Evolutionary conservation across 768 basidiomycete genomes (phyloP).

Genomic region (Tricholoma sp.): DNA sequence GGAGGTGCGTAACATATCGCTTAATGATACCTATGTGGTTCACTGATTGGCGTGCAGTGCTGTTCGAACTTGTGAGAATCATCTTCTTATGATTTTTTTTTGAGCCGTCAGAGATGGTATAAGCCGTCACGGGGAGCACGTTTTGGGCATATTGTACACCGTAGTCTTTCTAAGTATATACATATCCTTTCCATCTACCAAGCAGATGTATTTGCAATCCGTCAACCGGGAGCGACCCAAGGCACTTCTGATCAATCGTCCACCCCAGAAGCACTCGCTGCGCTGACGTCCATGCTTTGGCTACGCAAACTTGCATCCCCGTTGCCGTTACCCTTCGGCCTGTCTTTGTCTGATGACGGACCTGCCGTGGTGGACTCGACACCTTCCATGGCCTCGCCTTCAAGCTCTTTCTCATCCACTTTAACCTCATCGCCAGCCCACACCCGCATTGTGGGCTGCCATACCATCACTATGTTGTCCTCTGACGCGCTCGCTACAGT

Average conservation of each 20-base stretch:
- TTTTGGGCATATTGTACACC: slow-evolving; percentile 3
- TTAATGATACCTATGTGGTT: background rate
- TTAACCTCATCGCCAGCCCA: slow-evolving; percentile 89
- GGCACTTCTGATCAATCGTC: slow-evolving; percentile 38
- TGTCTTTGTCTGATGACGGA: slow-evolving; percentile 23
- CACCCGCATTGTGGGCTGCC: slow-evolving; percentile 94
- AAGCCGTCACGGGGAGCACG: background rate
- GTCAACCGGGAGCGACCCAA: background rate
- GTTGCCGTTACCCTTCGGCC: slow-evolving; percentile 31
- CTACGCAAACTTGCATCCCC: slow-evolving; percentile 41
- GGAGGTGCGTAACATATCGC: slow-evolving; percentile 51
- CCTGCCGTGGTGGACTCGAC: slow-evolving; percentile 40
- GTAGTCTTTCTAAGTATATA: background rate
- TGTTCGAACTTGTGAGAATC: slow-evolving; percentile 67
- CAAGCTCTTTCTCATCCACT: slow-evolving; percentile 81
- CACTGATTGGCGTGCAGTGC: slow-evolving; percentile 35
- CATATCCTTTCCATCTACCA: background rate
- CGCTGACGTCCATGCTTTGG: slow-evolving; percentile 61
- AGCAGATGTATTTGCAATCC: background rate
- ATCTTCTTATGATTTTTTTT: slow-evolving; percentile 50
- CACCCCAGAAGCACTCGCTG: slow-evolving; percentile 41
- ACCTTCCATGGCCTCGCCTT: slow-evolving; percentile 75
- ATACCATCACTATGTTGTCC: slow-evolving; percentile 95
- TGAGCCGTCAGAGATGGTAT: background rate
- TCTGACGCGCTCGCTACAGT: slow-evolving; percentile 86